A percentile compares a stretch with the other conserved stretches of the same genome.
Evolutionary conservation across 352 stramenopile genomes (phyloP).

Genomic region (Pythium insidiosum): DNA sequence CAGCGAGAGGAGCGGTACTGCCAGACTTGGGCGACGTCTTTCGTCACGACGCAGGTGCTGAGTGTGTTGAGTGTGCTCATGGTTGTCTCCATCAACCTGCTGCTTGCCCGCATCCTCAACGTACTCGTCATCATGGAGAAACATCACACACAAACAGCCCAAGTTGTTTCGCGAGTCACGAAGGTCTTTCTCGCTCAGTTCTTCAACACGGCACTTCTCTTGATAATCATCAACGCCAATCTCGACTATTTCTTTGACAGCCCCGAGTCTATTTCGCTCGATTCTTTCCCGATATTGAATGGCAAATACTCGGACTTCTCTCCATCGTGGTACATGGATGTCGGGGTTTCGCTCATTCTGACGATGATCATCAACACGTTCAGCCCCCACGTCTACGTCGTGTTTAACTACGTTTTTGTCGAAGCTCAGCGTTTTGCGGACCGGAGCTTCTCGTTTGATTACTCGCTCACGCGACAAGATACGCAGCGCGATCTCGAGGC

Average conservation of each 20-base stretch:
- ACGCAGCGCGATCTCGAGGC: constrained; percentile 77
- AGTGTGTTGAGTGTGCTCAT: constrained; percentile 57
- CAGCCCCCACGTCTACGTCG: constrained; percentile 50
- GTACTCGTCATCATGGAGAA: constrained; percentile 67
- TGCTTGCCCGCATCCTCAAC: constrained; percentile 58
- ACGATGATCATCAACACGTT: constrained; percentile 81
- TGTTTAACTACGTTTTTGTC: constrained; percentile 46
- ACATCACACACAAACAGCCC: constrained; percentile 67
- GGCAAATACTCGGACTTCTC: constrained; percentile 79
- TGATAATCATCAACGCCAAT: constrained; percentile 80
- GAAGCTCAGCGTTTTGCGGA: constrained; percentile 48
- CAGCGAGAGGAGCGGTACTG: constrained; percentile 38
- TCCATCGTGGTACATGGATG: constrained; percentile 68
- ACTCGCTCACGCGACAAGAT: constrained; percentile 57
- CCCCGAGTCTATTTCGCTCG: constrained; percentile 13
- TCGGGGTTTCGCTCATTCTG: constrained; percentile 72
- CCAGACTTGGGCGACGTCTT: constrained; percentile 59
- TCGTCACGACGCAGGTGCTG: constrained; percentile 57
- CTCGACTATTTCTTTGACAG: constrained; percentile 50
- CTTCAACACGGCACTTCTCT: constrained; percentile 71
- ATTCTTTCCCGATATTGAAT: constrained; percentile 39
- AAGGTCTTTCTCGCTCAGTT: constrained; percentile 80
- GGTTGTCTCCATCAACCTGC: constrained; percentile 60
- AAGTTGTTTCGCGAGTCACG: constrained; percentile 60
- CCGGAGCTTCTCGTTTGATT: constrained; percentile 57